Percentiles rank a stretch among this genome's conserved stretches.
phyloP scores from a whole-genome alignment of 192 early-diverging fungal species.

The Linnemannia schmuckeri region DNA sequence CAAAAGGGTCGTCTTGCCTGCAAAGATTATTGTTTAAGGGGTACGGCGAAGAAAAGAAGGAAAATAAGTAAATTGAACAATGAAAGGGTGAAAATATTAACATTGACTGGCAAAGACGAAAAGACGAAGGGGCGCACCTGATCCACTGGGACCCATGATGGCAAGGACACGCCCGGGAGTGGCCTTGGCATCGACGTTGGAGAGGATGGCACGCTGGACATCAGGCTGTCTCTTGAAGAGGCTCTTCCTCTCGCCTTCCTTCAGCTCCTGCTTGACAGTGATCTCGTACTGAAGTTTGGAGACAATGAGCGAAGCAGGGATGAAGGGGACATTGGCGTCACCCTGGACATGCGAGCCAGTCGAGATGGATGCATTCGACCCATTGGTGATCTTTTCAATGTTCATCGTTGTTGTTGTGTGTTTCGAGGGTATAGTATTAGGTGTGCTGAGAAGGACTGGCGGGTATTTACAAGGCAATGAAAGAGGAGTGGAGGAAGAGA shows the following conservation, averaged over 20 bases:
- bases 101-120: not conserved
- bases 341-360: not conserved
- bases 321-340: conserved; percentile 40
- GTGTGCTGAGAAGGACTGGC: not conserved
- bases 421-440: not conserved
- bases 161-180: conserved; percentile 69
- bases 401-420: not conserved
- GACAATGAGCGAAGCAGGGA: conserved; percentile 42
- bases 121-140: conserved; percentile 42
- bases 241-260: conserved; percentile 36
- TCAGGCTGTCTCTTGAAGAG: conserved; percentile 42
- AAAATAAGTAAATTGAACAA: not conserved
- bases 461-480: not conserved
- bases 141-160: conserved; percentile 72
- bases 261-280: conserved; percentile 34
- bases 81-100: not conserved
- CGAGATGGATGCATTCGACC: conserved; percentile 11
- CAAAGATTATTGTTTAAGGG: not conserved
- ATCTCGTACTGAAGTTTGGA: conserved; percentile 44
- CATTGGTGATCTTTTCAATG: conserved; percentile 20
- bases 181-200: conserved; percentile 39
- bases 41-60: not conserved
- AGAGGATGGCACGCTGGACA: conserved; percentile 39
- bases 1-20: conserved; percentile 75
- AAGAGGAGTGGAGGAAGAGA: not conserved